A percentile compares a stretch with the other conserved stretches of the same genome.
Evolutionary conservation across 805 yeast species (phyloP).

Genomic region (Ogataea nakhonphanomensis): DNA sequence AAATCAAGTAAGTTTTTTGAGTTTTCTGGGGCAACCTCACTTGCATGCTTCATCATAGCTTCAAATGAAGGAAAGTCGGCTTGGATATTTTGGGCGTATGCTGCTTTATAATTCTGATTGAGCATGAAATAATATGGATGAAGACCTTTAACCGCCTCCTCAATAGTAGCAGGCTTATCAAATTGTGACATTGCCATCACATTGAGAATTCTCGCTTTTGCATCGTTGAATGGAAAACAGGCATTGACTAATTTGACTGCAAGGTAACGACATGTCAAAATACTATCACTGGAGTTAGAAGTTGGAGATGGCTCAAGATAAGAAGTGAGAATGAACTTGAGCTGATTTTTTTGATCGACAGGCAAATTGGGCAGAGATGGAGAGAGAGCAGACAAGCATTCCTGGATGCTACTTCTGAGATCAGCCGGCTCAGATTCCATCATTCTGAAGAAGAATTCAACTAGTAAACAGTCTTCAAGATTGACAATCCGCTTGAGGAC

Average conservation of each 20-base stretch:
- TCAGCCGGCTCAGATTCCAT: conserved; percentile 61
- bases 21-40: conserved; percentile 21
- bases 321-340: conserved; percentile 36
- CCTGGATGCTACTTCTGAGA: conserved; percentile 65
- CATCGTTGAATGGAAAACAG: conserved; percentile 62
- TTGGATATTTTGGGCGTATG: neutral
- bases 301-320: conserved; percentile 8
- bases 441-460: conserved; percentile 70
- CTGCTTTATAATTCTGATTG: conserved; percentile 23
- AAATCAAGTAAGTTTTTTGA: conserved; percentile 47
- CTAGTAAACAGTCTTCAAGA: conserved; percentile 45
- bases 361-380: conserved; percentile 44
- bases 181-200: conserved; percentile 51
- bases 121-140: conserved; percentile 79
- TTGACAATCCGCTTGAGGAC: conserved; percentile 47
- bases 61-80: conserved; percentile 55
- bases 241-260: conserved; percentile 64
- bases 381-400: conserved; percentile 59
- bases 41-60: conserved; percentile 34
- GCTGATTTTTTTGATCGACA: conserved; percentile 33
- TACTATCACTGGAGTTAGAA: conserved; percentile 30
- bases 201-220: conserved; percentile 65
- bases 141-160: conserved; percentile 76
- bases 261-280: conserved; percentile 52
- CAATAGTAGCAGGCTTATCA: conserved; percentile 69